A percentile compares a stretch with the other conserved stretches of the same genome.
Conservation (phyloP, 306 rosid species). For the Phaseolus lunatus region DNA sequence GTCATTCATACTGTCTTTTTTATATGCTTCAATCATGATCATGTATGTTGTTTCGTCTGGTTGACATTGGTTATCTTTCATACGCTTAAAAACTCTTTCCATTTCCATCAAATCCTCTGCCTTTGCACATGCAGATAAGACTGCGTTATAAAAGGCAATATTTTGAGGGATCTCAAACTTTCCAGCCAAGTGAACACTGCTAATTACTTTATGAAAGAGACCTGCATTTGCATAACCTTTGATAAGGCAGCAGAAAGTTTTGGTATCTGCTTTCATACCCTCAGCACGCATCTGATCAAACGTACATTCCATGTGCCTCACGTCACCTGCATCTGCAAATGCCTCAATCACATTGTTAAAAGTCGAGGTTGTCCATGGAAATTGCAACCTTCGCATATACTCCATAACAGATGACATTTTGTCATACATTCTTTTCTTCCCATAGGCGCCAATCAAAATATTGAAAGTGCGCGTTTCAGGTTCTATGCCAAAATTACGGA, state of each 20-base stretch:
- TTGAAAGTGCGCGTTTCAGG: conserved; percentile 97
- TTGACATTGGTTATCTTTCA: conserved; percentile 77
- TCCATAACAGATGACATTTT: conserved; percentile 99
- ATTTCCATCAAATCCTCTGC: conserved; percentile 93
- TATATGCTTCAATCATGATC: conserved; percentile 77
- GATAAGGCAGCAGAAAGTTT: conserved; percentile 93
- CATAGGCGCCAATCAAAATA: conserved; percentile 91
- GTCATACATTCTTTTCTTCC: conserved; percentile 89
- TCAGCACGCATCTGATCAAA: conserved; percentile 97
- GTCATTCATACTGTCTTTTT: conserved; percentile 90
- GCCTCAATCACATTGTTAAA: conserved; percentile 96
- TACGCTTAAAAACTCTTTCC: conserved; percentile 85
- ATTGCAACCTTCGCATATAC: conserved; percentile 93
- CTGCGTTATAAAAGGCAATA: conserved; percentile 71
- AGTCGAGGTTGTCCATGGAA: conserved; percentile 97
- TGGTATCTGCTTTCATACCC: conserved; percentile 93
- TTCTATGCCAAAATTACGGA: conserved; percentile 86
- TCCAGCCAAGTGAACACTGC: conserved; percentile 79
- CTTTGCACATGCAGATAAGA: conserved; percentile 89
- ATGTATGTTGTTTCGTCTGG: conserved; percentile 72
- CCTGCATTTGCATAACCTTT: conserved; percentile 96
- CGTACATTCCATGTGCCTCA: conserved; percentile 87
- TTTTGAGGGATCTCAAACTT: conserved; percentile 85
- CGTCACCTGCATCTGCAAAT: conserved; percentile 91
- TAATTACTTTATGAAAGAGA: conserved; percentile 88